These are phyloP conservation scores for Lepidopterella palustris DNA, from an alignment of 495 filamentous ascomycete species.

Conservation along the genomic window DNA sequence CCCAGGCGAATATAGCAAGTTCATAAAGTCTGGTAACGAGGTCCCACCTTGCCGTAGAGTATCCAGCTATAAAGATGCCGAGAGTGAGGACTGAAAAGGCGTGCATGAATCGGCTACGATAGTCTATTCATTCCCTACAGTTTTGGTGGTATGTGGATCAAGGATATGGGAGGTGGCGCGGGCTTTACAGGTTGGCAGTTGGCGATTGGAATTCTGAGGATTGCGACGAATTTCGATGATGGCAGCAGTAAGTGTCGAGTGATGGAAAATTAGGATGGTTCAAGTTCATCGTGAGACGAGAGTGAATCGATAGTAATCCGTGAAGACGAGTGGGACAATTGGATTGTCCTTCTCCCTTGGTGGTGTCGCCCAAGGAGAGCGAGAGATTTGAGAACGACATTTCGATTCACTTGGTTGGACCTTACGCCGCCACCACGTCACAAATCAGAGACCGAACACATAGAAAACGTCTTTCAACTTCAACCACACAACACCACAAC, in stretches of 20 bases:
- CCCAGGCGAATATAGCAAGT: conserved; percentile 93
- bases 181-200: background rate
- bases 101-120: conserved; percentile 68
- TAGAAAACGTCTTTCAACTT: background rate
- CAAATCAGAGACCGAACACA: background rate
- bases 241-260: background rate
- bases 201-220: background rate
- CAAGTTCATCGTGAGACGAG: background rate
- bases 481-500: background rate
- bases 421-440: background rate
- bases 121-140: conserved; percentile 8
- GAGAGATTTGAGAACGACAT: background rate
- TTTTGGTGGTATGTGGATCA: background rate
- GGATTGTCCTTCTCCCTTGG: background rate
- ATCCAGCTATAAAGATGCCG: conserved; percentile 97
- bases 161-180: background rate
- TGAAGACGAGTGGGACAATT: background rate
- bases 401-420: background rate
- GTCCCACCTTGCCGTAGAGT: conserved; percentile 98
- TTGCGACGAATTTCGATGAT: background rate
- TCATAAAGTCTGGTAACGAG: conserved; percentile 93
- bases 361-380: background rate
- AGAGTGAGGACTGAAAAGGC: conserved; percentile 88
- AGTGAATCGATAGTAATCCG: background rate
- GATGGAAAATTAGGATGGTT: background rate